These are phyloP conservation scores for Trichoderma citrinoviride DNA, from an alignment of 2,329 filamentous ascomycete species.

Conservation along the genomic window DNA sequence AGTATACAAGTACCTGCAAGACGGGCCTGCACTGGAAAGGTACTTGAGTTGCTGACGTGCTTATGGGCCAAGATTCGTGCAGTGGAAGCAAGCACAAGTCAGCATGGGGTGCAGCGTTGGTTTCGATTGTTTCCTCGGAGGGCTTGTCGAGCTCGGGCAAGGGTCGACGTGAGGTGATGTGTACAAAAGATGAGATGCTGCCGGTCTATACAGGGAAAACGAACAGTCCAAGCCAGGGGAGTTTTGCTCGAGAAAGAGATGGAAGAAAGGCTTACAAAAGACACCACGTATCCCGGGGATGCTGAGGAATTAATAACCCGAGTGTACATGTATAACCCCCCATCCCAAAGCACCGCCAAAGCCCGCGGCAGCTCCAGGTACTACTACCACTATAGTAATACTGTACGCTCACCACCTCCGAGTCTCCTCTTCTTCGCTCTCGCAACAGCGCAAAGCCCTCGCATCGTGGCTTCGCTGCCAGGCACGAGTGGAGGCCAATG, in stretches of 20 bases:
- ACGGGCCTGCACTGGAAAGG: background rate
- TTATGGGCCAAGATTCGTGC: constrained; percentile 10
- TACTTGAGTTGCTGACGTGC: constrained; percentile 13
- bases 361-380: background rate
- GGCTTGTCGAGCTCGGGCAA: background rate
- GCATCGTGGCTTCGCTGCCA: constrained; percentile 1
- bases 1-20: constrained; percentile 15
- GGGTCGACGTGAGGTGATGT: background rate
- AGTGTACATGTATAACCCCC: background rate
- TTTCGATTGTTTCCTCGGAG: background rate
- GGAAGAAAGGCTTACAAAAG: background rate
- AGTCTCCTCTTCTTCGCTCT: no score
- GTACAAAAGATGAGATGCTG: background rate
- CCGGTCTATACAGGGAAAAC: background rate
- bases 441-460: background rate
- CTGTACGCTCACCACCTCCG: no score
- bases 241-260: background rate
- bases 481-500: constrained; percentile 19
- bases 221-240: background rate
- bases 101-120: background rate
- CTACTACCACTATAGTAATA: no score
- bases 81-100: background rate
- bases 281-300: constrained; percentile 12
- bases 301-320: constrained; percentile 3
- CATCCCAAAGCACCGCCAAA: background rate